phyloP scores from a whole-genome alignment of 257 asterid species.

The Ballota nigra region DNA sequence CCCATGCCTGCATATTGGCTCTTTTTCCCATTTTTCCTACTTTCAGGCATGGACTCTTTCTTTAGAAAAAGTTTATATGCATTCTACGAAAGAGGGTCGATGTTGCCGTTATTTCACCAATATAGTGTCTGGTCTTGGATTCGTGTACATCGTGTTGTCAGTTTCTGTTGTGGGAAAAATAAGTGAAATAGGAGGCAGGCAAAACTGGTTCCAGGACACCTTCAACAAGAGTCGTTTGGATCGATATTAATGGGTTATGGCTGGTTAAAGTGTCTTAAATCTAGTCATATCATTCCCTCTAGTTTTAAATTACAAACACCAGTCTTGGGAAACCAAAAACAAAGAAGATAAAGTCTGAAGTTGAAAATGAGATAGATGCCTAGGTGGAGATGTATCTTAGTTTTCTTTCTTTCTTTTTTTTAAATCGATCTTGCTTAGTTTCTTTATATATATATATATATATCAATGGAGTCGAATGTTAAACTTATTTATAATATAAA shows the following conservation, averaged over 20 bases:
- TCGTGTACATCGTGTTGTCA: slow-evolving; percentile 32
- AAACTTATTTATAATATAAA: no score
- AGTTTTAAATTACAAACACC: no score
- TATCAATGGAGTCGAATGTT: no score
- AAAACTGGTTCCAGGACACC: slow-evolving; percentile 52
- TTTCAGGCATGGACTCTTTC: slow-evolving; percentile 42
- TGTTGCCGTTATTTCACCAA: slow-evolving; percentile 25
- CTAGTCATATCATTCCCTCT: not conserved
- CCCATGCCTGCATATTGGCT: slow-evolving; percentile 50
- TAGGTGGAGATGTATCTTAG: no score
- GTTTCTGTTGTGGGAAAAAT: slow-evolving; percentile 48
- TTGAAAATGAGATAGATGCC: no score
- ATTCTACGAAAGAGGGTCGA: slow-evolving; percentile 28
- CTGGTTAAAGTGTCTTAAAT: slow-evolving; percentile 41
- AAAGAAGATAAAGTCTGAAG: no score
- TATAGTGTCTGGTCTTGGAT: slow-evolving; percentile 48
- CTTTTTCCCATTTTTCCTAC: slow-evolving; percentile 50
- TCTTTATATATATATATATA: no score
- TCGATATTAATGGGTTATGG: slow-evolving; percentile 52
- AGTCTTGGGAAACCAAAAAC: no score
- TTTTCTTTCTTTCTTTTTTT: no score
- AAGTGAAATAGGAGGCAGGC: slow-evolving; percentile 38
- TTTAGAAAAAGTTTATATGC: slow-evolving; percentile 27
- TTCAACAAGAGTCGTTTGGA: slow-evolving; percentile 61
- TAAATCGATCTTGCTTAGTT: no score